These are phyloP conservation scores for Erysimum cheiranthoides DNA, from an alignment of 345 rosid genomes.

Conservation along the genomic window DNA sequence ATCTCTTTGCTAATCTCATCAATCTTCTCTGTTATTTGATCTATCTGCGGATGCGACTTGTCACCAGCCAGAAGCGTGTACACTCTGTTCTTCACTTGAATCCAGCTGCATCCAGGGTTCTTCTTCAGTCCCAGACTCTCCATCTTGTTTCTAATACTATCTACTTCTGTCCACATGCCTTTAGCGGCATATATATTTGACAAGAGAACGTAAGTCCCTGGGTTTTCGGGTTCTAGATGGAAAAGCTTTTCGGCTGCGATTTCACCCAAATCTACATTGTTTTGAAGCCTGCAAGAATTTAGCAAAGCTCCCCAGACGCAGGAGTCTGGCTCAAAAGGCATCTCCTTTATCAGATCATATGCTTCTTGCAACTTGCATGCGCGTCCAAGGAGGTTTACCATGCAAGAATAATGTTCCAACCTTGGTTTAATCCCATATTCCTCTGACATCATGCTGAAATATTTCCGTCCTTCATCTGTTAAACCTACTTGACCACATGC, in stretches of 20 bases:
- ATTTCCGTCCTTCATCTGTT: slow-evolving; percentile 57
- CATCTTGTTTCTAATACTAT: slow-evolving; percentile 60
- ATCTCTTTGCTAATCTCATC: slow-evolving; percentile 49
- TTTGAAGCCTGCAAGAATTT: slow-evolving; percentile 65
- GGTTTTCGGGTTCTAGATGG: slow-evolving; percentile 60
- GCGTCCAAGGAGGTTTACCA: slow-evolving; percentile 80
- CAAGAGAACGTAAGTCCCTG: slow-evolving; percentile 67
- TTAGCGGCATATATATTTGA: slow-evolving; percentile 69
- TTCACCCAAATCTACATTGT: slow-evolving; percentile 51
- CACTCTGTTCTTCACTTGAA: slow-evolving; percentile 57
- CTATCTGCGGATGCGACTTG: slow-evolving; percentile 50
- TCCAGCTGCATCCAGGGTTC: slow-evolving; percentile 82
- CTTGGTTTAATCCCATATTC: slow-evolving; percentile 60
- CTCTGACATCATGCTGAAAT: slow-evolving; percentile 58
- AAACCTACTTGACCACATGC: slow-evolving; percentile 75
- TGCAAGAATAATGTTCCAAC: slow-evolving; percentile 79
- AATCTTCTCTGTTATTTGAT: slow-evolving; percentile 49
- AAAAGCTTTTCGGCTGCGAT: slow-evolving; percentile 60
- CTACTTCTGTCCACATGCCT: slow-evolving; percentile 62
- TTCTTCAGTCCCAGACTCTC: slow-evolving; percentile 59
- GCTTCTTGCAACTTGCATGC: slow-evolving; percentile 75
- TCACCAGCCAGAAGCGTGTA: slow-evolving; percentile 60
- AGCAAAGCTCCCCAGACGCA: slow-evolving; percentile 89
- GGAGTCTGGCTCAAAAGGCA: slow-evolving; percentile 67
- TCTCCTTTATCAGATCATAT: slow-evolving; percentile 58